phyloP scores from a whole-genome alignment of 2,329 filamentous ascomycete genomes.

The Scedosporium apiospermum region DNA sequence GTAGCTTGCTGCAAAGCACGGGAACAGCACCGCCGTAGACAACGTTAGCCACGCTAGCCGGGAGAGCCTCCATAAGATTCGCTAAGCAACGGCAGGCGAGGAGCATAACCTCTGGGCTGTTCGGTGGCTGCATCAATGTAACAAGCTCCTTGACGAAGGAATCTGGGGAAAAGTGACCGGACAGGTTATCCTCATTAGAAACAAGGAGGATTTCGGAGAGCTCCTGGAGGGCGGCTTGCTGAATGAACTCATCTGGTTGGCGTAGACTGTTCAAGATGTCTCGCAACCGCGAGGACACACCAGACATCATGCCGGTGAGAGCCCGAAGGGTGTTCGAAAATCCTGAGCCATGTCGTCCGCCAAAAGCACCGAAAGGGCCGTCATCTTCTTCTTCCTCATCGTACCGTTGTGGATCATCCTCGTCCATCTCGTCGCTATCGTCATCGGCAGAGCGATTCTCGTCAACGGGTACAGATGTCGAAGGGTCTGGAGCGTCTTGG shows the following conservation, averaged over 20 bases:
- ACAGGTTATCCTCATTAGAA: conserved; percentile 92
- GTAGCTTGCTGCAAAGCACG: conserved; percentile 84
- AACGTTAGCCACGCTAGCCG: conserved; percentile 85
- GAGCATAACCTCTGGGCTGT: conserved; percentile 94
- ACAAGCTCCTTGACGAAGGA: conserved; percentile 94
- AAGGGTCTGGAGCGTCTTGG: conserved; percentile 29
- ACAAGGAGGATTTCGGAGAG: conserved; percentile 88
- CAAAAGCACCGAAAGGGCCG: conserved; percentile 56
- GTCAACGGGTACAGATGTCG: conserved; percentile 30
- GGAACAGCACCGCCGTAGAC: conserved; percentile 97
- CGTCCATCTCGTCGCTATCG: conserved; percentile 41
- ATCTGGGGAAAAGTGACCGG: conserved; percentile 90
- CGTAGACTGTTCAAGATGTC: conserved; percentile 68
- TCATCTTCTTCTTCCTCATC: conserved; percentile 58
- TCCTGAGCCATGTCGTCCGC: conserved; percentile 37
- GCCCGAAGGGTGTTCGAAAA: conserved; percentile 77
- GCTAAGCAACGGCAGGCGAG: conserved; percentile 91
- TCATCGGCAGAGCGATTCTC: conserved; percentile 26
- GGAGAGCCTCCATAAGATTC: conserved; percentile 94
- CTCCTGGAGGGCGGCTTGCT: conserved; percentile 87
- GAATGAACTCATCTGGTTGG: conserved; percentile 78
- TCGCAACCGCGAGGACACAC: conserved; percentile 68
- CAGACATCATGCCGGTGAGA: conserved; percentile 84
- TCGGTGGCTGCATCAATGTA: conserved; percentile 74
- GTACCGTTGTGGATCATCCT: conserved; percentile 40